Conservation (phyloP, 2,329 filamentous ascomycete species). For the Hypoxylon rubiginosum region DNA sequence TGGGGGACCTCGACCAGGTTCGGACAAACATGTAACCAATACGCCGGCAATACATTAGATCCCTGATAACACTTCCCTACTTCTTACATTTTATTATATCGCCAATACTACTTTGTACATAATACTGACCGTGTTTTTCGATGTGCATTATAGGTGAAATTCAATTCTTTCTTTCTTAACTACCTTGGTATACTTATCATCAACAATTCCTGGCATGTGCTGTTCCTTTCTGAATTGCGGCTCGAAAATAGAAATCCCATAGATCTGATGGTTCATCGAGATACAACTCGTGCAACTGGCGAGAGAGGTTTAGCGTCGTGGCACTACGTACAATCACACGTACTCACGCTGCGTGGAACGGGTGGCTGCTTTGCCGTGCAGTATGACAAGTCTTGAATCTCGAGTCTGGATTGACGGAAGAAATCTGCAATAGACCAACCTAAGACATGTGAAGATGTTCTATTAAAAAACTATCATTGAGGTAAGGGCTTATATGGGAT, state of each 20-base stretch:
- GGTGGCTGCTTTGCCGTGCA: slow-evolving; percentile 25
- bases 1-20: slow-evolving; percentile 1
- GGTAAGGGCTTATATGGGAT: background rate
- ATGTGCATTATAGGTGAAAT: background rate
- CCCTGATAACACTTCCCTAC: background rate
- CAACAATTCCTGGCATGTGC: background rate
- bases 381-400: background rate
- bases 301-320: slow-evolving; percentile 13
- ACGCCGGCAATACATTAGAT: slow-evolving; percentile 3
- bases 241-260: slow-evolving; percentile 9
- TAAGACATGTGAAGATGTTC: slow-evolving; percentile 8
- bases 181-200: too few relatives aligned
- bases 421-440: background rate
- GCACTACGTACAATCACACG: slow-evolving; percentile 1
- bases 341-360: slow-evolving; percentile 1
- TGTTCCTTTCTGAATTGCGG: slow-evolving; percentile 5
- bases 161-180: background rate
- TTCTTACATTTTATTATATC: background rate
- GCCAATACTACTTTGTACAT: background rate
- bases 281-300: slow-evolving; percentile 7
- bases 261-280: slow-evolving; percentile 10
- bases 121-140: background rate
- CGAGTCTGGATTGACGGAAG: background rate
- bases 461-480: background rate
- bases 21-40: slow-evolving; percentile 9